phyloP scores from a whole-genome alignment of 148 eudicot species.

The Chenopodium album region DNA sequence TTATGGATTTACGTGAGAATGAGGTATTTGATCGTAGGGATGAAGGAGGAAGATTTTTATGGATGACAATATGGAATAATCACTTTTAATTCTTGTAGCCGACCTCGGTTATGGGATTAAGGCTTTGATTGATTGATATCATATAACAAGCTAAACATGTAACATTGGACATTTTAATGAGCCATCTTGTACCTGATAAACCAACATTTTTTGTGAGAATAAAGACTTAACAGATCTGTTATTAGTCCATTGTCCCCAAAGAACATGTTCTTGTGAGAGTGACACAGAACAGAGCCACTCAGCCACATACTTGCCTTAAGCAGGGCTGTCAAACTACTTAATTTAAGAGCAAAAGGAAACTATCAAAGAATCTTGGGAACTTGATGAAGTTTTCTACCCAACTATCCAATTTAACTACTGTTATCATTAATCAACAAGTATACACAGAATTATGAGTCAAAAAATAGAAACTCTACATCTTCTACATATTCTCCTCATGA shows the following conservation, averaged over 20 bases:
- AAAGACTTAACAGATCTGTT: neutral
- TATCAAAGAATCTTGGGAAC: neutral
- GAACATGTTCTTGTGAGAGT: neutral
- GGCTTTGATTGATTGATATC: too few species aligned
- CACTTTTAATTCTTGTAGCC: too few species aligned
- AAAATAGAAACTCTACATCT: neutral
- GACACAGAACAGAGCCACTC: neutral
- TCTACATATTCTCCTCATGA: neutral
- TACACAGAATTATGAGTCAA: neutral
- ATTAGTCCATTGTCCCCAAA: neutral
- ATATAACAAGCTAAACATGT: neutral
- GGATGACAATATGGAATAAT: too few species aligned
- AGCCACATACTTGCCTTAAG: neutral
- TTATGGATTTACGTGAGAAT: too few species aligned
- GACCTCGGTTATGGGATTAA: too few species aligned
- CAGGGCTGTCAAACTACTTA: neutral
- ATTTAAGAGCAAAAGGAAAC: neutral
- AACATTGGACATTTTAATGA: neutral
- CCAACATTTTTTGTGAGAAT: neutral
- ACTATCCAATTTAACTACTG: neutral
- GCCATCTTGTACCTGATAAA: neutral
- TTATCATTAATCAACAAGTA: neutral
- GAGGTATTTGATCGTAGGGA: too few species aligned
- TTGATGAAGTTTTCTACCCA: neutral
- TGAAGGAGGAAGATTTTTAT: too few species aligned